These are phyloP conservation scores for Asterella californica DNA, from an alignment of 225 moss, liverwort and hornwort genomes.

Conservation along the genomic window DNA sequence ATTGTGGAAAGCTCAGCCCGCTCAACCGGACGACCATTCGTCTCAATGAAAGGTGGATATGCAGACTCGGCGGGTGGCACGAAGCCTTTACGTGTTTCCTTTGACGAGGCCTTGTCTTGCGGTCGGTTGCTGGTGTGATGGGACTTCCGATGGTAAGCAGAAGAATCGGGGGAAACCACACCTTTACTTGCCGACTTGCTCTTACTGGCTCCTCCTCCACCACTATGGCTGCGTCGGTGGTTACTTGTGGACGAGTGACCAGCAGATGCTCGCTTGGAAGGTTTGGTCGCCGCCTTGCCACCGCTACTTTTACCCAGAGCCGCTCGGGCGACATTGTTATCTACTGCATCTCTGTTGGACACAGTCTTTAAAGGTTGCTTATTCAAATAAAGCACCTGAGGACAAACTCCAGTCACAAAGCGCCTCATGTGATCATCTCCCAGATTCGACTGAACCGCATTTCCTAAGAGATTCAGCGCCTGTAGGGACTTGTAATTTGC, in stretches of 20 bases:
- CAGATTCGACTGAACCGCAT: conserved; percentile 69
- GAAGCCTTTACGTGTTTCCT: conserved; percentile 29
- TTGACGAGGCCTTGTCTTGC: conserved; percentile 8
- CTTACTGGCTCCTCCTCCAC: conserved; percentile 23
- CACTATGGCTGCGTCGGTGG: conserved; percentile 34
- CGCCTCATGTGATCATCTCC: conserved; percentile 81
- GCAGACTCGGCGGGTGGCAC: conserved; percentile 18
- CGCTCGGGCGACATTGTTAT: conserved; percentile 67
- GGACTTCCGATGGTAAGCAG: conserved; percentile 20
- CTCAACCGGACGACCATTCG: background rate
- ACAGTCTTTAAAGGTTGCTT: conserved; percentile 75
- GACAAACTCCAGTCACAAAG: conserved; percentile 62
- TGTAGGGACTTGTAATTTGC: conserved; percentile 89
- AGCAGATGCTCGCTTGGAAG: conserved; percentile 22
- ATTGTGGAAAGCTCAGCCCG: background rate
- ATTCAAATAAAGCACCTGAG: conserved; percentile 75
- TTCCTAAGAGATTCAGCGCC: conserved; percentile 78
- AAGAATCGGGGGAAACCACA: conserved; percentile 8
- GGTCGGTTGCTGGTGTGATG: conserved; percentile 12
- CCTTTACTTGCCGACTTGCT: conserved; percentile 19
- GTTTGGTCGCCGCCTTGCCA: conserved; percentile 15
- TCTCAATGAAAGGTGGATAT: background rate
- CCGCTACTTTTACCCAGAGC: conserved; percentile 47
- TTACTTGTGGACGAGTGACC: conserved; percentile 9
- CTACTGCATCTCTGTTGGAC: conserved; percentile 58